These are phyloP conservation scores for Zymoseptoria ardabiliae DNA, from an alignment of 2,329 filamentous ascomycete genomes.

Conservation along the genomic window DNA sequence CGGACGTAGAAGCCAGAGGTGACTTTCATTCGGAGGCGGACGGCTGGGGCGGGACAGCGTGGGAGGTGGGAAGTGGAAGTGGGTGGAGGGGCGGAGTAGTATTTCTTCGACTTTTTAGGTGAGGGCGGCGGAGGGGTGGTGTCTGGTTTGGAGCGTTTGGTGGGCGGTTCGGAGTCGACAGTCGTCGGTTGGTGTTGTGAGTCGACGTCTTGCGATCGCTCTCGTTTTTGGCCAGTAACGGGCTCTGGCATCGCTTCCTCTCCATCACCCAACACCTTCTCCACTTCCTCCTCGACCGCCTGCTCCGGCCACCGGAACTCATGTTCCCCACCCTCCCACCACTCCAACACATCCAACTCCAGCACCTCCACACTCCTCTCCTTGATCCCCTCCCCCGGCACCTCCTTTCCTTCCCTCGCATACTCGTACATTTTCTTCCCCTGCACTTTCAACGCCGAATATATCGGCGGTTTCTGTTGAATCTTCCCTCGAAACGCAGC, in stretches of 20 bases:
- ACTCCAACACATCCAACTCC: conserved; percentile 75
- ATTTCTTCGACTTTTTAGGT: neutral
- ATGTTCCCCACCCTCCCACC: conserved; percentile 73
- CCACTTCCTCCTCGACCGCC: conserved; percentile 66
- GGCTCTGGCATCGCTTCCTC: conserved; percentile 10
- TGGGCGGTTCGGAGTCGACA: conserved; percentile 13
- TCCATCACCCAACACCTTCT: conserved; percentile 50
- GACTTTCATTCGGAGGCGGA: conserved; percentile 80
- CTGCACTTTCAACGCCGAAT: conserved; percentile 85
- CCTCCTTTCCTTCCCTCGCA: conserved; percentile 77
- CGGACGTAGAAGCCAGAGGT: conserved; percentile 96
- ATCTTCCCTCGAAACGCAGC: conserved; percentile 71
- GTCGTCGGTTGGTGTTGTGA: conserved; percentile 2
- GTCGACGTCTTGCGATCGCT: conserved; percentile 22
- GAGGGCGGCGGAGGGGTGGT: conserved; percentile 1
- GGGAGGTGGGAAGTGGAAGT: neutral
- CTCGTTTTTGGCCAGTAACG: conserved; percentile 22
- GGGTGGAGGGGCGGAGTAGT: neutral
- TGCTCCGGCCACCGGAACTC: conserved; percentile 69
- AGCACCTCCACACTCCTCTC: conserved; percentile 70
- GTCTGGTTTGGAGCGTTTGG: conserved; percentile 34
- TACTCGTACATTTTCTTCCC: conserved; percentile 96
- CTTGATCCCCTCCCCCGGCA: conserved; percentile 71
- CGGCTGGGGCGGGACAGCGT: conserved; percentile 56
- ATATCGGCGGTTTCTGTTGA: conserved; percentile 85